Evolutionary conservation across 306 rosid genomes (phyloP).

Genomic region (Alnus rubra): DNA sequence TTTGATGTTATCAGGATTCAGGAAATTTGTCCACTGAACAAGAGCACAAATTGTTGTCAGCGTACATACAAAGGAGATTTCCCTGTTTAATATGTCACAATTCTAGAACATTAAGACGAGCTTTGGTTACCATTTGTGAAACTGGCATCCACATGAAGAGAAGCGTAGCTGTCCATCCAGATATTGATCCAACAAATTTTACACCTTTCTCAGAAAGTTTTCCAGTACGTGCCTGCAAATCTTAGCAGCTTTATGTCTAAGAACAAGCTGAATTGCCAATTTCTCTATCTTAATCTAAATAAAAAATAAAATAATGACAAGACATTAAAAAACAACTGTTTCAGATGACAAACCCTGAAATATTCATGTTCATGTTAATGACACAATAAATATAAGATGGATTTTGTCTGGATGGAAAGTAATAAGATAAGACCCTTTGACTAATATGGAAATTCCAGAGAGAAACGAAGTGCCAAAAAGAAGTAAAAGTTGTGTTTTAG

Average conservation of each 20-base stretch:
- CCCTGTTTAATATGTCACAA: constrained; percentile 23
- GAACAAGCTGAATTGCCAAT: constrained; percentile 27
- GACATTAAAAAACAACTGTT: constrained; percentile 6
- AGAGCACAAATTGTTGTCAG: constrained; percentile 28
- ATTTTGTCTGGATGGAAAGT: not conserved
- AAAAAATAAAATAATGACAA: constrained; percentile 11
- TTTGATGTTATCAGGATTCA: constrained; percentile 90
- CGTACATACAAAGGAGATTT: not conserved
- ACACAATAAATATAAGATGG: not conserved
- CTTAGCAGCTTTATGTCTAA: constrained; percentile 28
- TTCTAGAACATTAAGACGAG: constrained; percentile 7
- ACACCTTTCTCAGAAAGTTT: constrained; percentile 73
- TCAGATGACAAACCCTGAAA: constrained; percentile 17
- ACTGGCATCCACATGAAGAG: constrained; percentile 99
- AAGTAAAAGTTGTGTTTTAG: not conserved
- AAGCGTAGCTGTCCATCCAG: constrained; percentile 96
- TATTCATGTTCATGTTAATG: not conserved
- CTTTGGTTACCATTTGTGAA: constrained; percentile 72
- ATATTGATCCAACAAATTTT: constrained; percentile 83
- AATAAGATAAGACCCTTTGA: not conserved
- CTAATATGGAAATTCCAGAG: not conserved
- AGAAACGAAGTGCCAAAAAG: not conserved
- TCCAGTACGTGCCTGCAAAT: constrained; percentile 74
- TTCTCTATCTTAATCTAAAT: constrained; percentile 18
- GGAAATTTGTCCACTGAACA: constrained; percentile 92